Conservation (phyloP, 2,329 filamentous ascomycete genomes). For the Sphaerostilbella broomeana region DNA sequence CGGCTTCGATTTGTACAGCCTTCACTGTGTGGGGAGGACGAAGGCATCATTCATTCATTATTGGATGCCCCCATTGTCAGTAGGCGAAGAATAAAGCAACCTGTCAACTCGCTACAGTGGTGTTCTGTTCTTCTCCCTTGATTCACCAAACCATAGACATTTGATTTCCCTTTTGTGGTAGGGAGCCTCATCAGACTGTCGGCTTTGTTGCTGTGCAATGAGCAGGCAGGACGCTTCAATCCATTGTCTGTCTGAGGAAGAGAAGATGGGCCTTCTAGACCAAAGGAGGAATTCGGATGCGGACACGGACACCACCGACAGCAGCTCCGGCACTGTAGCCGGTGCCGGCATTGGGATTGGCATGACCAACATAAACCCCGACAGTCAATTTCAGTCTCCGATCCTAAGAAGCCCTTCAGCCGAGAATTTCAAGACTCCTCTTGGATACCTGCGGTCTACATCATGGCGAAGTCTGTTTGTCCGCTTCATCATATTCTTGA, state of each 20-base stretch:
- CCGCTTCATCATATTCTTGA: slow-evolving; percentile 37
- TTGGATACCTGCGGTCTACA: slow-evolving; percentile 24
- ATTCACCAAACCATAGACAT: no score
- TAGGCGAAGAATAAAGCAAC: no score
- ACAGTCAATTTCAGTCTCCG: slow-evolving; percentile 26
- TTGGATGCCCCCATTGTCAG: no score
- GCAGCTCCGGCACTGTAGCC: slow-evolving; percentile 5
- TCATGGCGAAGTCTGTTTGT: slow-evolving; percentile 33
- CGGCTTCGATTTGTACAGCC: no score
- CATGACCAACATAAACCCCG: slow-evolving; percentile 11
- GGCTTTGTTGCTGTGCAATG: slow-evolving; percentile 31
- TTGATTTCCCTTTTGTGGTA: no score
- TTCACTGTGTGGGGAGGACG: not conserved
- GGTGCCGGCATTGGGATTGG: slow-evolving; percentile 9
- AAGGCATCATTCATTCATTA: no score
- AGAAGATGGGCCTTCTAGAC: slow-evolving; percentile 40
- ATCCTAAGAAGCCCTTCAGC: slow-evolving; percentile 20
- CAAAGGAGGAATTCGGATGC: slow-evolving; percentile 36
- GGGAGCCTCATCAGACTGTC: no score
- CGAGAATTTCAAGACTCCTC: slow-evolving; percentile 21
- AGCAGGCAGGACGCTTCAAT: slow-evolving; percentile 31
- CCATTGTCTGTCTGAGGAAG: slow-evolving; percentile 33
- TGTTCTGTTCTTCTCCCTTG: no score
- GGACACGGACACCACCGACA: slow-evolving; percentile 35
- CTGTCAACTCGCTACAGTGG: no score